Evolutionary conservation across 371 early-diverging fungal genomes (phyloP).

Genomic region (Mucor circinelloides): DNA sequence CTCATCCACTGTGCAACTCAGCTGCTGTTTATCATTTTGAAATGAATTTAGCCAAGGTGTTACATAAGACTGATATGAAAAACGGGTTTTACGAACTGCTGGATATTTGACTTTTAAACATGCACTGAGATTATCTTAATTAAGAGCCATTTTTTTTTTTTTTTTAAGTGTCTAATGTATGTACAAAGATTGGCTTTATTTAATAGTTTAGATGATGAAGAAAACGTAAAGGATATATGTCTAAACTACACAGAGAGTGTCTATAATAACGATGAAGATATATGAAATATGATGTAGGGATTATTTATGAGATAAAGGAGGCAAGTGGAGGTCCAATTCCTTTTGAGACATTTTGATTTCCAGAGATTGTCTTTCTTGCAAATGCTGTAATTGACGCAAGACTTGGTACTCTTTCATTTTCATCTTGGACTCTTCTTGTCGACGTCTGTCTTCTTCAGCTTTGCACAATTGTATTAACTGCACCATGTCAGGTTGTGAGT

Average conservation of each 20-base stretch:
- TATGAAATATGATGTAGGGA: not conserved
- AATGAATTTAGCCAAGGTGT: not conserved
- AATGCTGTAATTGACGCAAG: slow-evolving; percentile 9
- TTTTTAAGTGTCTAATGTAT: not conserved
- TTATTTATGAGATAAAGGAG: slow-evolving; percentile 6
- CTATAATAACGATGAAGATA: not conserved
- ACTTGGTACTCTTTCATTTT: slow-evolving; percentile 40
- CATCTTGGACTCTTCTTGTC: slow-evolving; percentile 51
- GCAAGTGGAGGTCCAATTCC: slow-evolving; percentile 6
- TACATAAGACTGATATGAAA: not conserved
- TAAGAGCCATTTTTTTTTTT: not conserved
- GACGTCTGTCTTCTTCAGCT: slow-evolving; percentile 52
- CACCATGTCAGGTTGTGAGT: slow-evolving; percentile 50
- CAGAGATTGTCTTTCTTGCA: slow-evolving; percentile 2
- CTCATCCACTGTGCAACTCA: not conserved
- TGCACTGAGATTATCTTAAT: not conserved
- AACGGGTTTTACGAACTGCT: not conserved
- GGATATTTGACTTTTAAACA: not conserved
- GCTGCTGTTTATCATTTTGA: not conserved
- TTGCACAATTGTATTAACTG: slow-evolving; percentile 50
- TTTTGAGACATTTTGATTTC: not conserved
- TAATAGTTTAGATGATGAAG: not conserved
- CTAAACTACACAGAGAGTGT: not conserved
- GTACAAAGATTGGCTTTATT: not conserved
- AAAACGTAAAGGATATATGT: not conserved